Evolutionary conservation across 495 filamentous ascomycete genomes (phyloP), one percentile per base, ranked within the genome.

Genomic region (Trichoderma reesei): DNA sequence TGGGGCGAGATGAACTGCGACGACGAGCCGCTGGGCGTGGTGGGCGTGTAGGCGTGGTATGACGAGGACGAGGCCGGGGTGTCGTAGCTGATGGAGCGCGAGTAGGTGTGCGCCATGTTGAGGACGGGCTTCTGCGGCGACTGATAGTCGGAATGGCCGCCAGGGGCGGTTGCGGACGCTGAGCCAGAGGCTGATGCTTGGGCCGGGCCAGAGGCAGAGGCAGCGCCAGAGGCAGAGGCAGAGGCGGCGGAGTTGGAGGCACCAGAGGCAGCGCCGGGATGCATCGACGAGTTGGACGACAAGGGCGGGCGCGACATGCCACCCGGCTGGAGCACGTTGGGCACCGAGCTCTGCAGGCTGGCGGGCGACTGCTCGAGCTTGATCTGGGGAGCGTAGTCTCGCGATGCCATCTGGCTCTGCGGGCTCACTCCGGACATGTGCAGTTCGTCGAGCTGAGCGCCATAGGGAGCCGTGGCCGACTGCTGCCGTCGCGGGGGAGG

Each of bases 291-390:
- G 72, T 91, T 80, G 59, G 88, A 88, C 46, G 92, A 88, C 59
- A 92, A 70, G 11, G 80, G 80, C 14, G 87, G 86, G 67, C 84
- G 69, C 68, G 65, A 68, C 69, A 78, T 48, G 60, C 75, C 72
- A 65, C 80, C 75, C 63, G 90, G 86, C 72, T 92, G 88, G 51
- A 93, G 79, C 42, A 86, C 82, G 65, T 88, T 88, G 36, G 90
- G 90, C 14, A 92, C 79, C 61, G 75, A 72, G 14, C 78, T 72
- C 72, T 62, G 76, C 74, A 74, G 54, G 72, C 62, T 41, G 75
- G 65, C 44, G 41, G 41, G 60, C 20, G 65, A 51, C 42, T 72
- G 68, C 13, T 72, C 68, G 64, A 70, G 63, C 41, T 69, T 71
- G 63, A 71, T 68, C 11, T 85, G 76, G 46, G 80, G 82, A 38